Evolutionary conservation across 495 filamentous ascomycete genomes (phyloP).

Genomic region (Annulohypoxylon moriforme): DNA sequence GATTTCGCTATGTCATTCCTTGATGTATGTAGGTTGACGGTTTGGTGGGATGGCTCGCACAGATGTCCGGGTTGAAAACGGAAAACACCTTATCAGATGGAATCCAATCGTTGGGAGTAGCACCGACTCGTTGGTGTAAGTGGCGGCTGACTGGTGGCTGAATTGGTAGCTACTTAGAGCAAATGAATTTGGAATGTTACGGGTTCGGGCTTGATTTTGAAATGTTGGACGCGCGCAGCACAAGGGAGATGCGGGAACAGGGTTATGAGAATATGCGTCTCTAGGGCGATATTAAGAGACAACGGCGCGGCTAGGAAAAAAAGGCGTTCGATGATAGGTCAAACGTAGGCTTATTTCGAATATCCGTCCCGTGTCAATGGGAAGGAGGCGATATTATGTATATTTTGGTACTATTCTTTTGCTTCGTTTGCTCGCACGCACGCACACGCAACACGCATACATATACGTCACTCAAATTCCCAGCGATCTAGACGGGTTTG

Average conservation of each 20-base stretch:
- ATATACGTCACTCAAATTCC: slow-evolving; percentile 7
- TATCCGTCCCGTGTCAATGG: neutral
- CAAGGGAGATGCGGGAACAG: slow-evolving; percentile 7
- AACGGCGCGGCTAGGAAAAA: slow-evolving; percentile 9
- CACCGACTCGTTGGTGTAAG: neutral
- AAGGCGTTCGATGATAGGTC: slow-evolving; percentile 19
- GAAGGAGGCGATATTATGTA: slow-evolving; percentile 25
- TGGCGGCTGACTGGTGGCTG: slow-evolving; percentile 13
- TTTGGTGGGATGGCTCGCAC: neutral
- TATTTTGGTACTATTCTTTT: slow-evolving; percentile 33
- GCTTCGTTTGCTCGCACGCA: slow-evolving; percentile 1
- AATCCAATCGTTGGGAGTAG: neutral
- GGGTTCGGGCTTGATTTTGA: slow-evolving; percentile 16
- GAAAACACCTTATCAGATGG: neutral
- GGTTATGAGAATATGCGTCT: slow-evolving; percentile 8
- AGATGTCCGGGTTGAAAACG: slow-evolving; percentile 4
- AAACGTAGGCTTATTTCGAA: neutral
- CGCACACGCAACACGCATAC: slow-evolving; percentile 9
- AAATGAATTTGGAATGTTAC: slow-evolving; percentile 37
- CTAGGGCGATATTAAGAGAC: slow-evolving; percentile 15
- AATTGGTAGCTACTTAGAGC: neutral
- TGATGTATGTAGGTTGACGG: neutral
- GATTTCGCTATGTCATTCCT: slow-evolving; percentile 46
- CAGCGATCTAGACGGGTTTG: neutral
- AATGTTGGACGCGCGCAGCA: slow-evolving; percentile 30